Conservation (phyloP, 768 basidiomycete genomes). For the Tricholoma sp. region DNA sequence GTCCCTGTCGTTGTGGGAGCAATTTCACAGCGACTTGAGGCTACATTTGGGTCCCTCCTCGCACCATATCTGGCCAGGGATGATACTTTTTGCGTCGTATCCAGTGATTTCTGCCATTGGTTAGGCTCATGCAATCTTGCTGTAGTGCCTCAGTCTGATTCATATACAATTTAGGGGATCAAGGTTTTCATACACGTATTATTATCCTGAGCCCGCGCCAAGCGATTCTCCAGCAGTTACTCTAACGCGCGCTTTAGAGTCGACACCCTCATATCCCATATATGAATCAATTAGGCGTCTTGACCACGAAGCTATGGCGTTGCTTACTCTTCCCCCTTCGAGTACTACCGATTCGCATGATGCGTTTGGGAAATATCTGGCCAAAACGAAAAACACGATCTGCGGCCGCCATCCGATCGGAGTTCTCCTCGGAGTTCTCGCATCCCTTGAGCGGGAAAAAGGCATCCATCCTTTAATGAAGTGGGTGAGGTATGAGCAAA, state of each 20-base stretch:
- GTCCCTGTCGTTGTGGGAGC: conserved; percentile 91
- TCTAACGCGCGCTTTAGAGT: conserved; percentile 40
- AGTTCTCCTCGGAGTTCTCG: conserved; percentile 77
- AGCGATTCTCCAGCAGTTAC: conserved; percentile 40
- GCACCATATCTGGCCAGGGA: conserved; percentile 75
- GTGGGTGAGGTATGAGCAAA: conserved; percentile 95
- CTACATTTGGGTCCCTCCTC: conserved; percentile 60
- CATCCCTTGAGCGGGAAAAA: conserved; percentile 44
- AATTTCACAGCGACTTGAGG: conserved; percentile 56
- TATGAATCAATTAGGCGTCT: conserved; percentile 77
- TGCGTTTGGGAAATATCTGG: conserved; percentile 62
- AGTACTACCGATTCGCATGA: conserved; percentile 50
- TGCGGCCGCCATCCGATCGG: conserved; percentile 97
- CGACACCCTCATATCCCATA: conserved; percentile 57
- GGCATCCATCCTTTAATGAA: conserved; percentile 40
- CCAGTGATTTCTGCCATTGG: conserved; percentile 99
- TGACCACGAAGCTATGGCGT: conserved; percentile 82
- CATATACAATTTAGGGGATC: conserved; percentile 52
- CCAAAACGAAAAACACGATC: conserved; percentile 86
- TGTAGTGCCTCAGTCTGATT: neutral
- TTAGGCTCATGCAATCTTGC: conserved; percentile 26
- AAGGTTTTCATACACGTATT: conserved; percentile 84
- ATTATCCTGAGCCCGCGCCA: conserved; percentile 63
- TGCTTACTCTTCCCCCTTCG: conserved; percentile 54
- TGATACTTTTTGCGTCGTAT: conserved; percentile 85